A percentile compares a stretch with the other conserved stretches of the same genome.
These are phyloP conservation scores for Thecaphora frezii DNA, from an alignment of 1,284 basidiomycete species.

Conservation along the genomic window DNA sequence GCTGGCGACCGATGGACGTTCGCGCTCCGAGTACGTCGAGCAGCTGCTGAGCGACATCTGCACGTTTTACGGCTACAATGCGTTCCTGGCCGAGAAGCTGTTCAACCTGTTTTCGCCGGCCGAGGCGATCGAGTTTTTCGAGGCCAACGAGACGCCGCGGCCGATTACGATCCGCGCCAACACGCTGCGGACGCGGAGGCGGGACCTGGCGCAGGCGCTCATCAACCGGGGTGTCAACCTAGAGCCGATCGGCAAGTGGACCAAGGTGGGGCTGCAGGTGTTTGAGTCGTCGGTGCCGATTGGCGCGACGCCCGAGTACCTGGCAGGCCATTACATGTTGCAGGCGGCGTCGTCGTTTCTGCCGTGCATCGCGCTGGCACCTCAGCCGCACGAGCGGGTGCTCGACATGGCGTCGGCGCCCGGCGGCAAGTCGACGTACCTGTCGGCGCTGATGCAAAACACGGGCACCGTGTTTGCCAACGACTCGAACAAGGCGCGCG, in stretches of 20 bases:
- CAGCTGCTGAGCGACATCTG: constrained; percentile 74
- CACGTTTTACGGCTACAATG: constrained; percentile 93
- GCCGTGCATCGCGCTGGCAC: constrained; percentile 92
- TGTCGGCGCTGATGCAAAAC: constrained; percentile 79
- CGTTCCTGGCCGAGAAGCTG: constrained; percentile 89
- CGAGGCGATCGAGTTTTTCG: constrained; percentile 93
- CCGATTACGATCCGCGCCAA: constrained; percentile 98
- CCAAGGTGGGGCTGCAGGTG: constrained; percentile 94
- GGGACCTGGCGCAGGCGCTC: constrained; percentile 90
- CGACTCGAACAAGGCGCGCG: constrained; percentile 89
- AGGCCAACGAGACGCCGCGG: constrained; percentile 92
- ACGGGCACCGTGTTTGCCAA: constrained; percentile 98
- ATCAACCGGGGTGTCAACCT: constrained; percentile 90
- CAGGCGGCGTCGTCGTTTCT: constrained; percentile 98
- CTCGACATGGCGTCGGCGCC: constrained; percentile 99
- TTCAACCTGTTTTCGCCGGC: constrained; percentile 90
- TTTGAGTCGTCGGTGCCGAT: constrained; percentile 96
- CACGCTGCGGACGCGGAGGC: constrained; percentile 86
- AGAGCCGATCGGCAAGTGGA: constrained; percentile 98
- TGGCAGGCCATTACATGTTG: constrained; percentile 99
- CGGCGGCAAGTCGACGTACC: constrained; percentile 85
- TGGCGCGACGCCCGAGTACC: constrained; percentile 91
- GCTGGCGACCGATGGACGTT: constrained; percentile 66
- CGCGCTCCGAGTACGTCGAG: constrained; percentile 76
- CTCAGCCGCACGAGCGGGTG: constrained; percentile 89